A percentile compares a stretch with the other conserved stretches of the same genome.
phyloP scores from a whole-genome alignment of 306 rosid genomes.

The Medicago arabica region DNA sequence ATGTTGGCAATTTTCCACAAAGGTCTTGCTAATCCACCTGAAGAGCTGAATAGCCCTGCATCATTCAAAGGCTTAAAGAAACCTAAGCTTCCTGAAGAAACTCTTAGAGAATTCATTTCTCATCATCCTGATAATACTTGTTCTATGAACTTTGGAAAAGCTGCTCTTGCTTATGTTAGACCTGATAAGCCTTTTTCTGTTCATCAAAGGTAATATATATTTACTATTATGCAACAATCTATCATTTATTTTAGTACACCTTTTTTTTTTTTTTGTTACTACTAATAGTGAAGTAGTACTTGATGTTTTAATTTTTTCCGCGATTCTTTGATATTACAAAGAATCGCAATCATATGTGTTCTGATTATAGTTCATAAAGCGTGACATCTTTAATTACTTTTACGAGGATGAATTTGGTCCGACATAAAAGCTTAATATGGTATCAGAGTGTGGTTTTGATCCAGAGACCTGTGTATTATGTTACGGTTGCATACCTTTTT shows the following conservation, averaged over 20 bases:
- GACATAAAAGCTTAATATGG: no score
- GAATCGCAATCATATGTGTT: no score
- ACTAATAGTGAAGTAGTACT: no score
- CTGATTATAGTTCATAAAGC: no score
- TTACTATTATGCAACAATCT: neutral
- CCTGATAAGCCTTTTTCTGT: conserved; percentile 55
- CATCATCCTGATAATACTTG: conserved; percentile 71
- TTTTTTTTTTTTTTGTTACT: neutral
- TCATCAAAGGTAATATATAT: conserved; percentile 64
- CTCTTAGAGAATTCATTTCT: conserved; percentile 72
- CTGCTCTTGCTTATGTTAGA: conserved; percentile 82
- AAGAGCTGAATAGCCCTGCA: conserved; percentile 91
- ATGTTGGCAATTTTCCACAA: conserved; percentile 95
- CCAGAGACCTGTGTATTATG: no score
- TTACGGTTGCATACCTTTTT: no score
- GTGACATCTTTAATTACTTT: no score
- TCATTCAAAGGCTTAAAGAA: conserved; percentile 69
- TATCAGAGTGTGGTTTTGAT: no score
- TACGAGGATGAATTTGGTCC: no score
- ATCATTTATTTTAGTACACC: neutral
- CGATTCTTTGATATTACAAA: no score
- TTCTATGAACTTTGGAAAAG: conserved; percentile 72
- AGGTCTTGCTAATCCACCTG: conserved; percentile 93
- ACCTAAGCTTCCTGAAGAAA: conserved; percentile 88
- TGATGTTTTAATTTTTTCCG: no score